Evolutionary conservation across 1,139 yeast genomes (phyloP).

Genomic region (Zygoascus sp.): DNA sequence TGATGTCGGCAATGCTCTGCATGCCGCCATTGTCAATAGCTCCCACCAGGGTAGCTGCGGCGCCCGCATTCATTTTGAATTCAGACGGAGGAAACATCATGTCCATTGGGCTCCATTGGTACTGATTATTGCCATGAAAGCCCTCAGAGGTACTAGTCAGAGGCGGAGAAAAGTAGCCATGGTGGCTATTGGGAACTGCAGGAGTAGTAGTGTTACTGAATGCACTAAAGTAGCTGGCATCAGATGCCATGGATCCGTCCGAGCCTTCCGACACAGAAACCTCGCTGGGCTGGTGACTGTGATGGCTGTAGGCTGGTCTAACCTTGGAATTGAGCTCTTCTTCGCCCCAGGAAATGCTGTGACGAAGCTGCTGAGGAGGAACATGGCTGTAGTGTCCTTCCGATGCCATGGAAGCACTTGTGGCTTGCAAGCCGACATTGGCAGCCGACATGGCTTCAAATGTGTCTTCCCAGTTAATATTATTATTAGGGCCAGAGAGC

Average conservation of each 20-base stretch:
- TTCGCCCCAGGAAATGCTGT: conserved; percentile 10
- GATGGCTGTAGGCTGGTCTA: not conserved
- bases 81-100: not conserved
- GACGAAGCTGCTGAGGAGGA: conserved; percentile 9
- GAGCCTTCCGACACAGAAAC: conserved; percentile 2
- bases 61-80: not conserved
- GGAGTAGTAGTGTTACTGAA: not conserved
- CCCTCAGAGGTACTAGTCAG: not conserved
- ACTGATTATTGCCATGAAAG: not conserved
- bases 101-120: conserved; percentile 1
- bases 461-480: not conserved
- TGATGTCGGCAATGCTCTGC: not conserved
- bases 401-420: too few relatives aligned
- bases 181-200: not conserved
- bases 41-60: not conserved
- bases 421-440: not conserved
- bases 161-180: conserved; percentile 5
- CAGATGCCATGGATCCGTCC: conserved; percentile 7
- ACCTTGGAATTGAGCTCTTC: not conserved
- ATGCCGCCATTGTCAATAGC: not conserved
- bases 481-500: not conserved
- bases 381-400: conserved; percentile 4
- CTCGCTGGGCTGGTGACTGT: conserved; percentile 8
- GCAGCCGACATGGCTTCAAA: not conserved
- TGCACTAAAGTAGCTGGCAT: conserved; percentile 2